Conservation (phyloP, 2,329 filamentous ascomycete species). For the Hypomyces perniciosus region DNA sequence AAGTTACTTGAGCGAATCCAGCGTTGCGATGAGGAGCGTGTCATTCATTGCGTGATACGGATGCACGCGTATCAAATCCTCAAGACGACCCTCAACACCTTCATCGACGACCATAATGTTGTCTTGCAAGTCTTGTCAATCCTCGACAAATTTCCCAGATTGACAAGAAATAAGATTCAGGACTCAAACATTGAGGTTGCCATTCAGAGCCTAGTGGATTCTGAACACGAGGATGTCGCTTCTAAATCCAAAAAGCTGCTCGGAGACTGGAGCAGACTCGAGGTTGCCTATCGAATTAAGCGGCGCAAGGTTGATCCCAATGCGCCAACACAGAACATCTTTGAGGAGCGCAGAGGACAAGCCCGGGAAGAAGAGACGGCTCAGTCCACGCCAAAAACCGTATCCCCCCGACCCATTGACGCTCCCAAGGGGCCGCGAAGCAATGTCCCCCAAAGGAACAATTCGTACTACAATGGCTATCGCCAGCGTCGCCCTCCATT, state of each 20-base stretch:
- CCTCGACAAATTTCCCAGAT: constrained; percentile 77
- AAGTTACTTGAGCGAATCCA: constrained; percentile 89
- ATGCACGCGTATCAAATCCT: constrained; percentile 98
- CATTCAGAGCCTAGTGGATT: constrained; percentile 61
- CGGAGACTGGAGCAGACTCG: constrained; percentile 81
- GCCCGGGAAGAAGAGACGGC: constrained; percentile 37
- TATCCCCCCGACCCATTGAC: constrained; percentile 41
- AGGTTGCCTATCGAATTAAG: constrained; percentile 88
- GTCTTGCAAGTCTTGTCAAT: constrained; percentile 86
- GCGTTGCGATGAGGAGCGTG: constrained; percentile 75
- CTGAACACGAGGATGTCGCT: constrained; percentile 69
- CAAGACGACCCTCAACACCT: constrained; percentile 77
- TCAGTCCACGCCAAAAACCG: constrained; percentile 34
- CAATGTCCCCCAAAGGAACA: constrained; percentile 50
- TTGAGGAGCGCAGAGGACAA: constrained; percentile 54
- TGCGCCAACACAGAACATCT: constrained; percentile 49
- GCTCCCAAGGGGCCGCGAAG: constrained; percentile 55
- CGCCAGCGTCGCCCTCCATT: constrained; percentile 51
- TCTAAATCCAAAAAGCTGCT: constrained; percentile 65
- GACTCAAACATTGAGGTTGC: constrained; percentile 91
- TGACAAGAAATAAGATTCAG: constrained; percentile 94
- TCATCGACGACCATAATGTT: constrained; percentile 84
- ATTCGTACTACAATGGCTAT: constrained; percentile 38
- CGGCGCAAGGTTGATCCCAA: constrained; percentile 78
- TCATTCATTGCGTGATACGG: constrained; percentile 81